Evolutionary conservation across 2,329 filamentous ascomycete species (phyloP).

Genomic region (Fusarium nodosum): DNA sequence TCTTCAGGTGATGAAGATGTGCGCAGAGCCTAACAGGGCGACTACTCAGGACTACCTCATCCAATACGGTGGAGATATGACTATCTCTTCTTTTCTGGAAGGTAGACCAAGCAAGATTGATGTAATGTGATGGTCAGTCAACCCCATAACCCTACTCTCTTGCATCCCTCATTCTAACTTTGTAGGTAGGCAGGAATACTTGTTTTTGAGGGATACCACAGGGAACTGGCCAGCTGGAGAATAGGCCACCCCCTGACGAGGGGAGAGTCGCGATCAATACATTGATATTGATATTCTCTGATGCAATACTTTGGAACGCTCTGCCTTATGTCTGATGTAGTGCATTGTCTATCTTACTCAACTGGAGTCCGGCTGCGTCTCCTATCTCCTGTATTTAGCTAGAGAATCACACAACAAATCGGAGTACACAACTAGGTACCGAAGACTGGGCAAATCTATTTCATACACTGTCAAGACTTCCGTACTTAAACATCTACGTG

Average conservation of each 20-base stretch:
- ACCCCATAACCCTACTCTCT: background rate
- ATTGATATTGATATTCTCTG: background rate
- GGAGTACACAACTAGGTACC: background rate
- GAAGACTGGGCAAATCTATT: background rate
- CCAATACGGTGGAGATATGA: background rate
- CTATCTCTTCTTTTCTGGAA: background rate
- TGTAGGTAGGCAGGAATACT: background rate
- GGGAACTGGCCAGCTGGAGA: background rate
- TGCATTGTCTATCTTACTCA: background rate
- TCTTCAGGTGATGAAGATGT: accelerated
- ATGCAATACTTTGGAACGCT: background rate
- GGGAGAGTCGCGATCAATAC: background rate
- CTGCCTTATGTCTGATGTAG: background rate
- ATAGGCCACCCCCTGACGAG: background rate
- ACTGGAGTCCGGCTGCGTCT: background rate
- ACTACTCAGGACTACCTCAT: background rate
- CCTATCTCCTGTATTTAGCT: background rate
- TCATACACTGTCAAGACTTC: background rate
- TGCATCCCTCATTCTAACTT: background rate
- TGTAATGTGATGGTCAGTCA: background rate
- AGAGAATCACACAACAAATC: background rate
- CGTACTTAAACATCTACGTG: no score
- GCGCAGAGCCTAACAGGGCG: background rate
- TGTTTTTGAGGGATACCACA: no score
- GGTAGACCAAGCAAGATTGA: no score